Conservation (phyloP, 305 asterid genomes). For the Fraxinus paxiana region DNA sequence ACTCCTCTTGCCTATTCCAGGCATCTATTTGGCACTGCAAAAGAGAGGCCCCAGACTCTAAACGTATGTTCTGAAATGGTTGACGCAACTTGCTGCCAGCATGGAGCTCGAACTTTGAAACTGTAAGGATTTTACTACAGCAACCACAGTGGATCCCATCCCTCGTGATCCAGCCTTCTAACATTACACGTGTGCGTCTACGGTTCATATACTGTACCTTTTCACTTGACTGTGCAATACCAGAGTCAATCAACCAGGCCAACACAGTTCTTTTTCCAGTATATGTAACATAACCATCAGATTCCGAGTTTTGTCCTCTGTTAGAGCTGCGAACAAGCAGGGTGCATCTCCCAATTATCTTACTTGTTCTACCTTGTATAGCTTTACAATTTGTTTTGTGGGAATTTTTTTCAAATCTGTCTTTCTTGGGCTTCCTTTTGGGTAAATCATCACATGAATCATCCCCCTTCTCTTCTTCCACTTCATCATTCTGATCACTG, state of each 20-base stretch:
- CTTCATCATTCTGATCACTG: conserved; percentile 37
- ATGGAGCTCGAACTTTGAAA: conserved; percentile 93
- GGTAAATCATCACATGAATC: conserved; percentile 31
- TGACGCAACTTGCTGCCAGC: conserved; percentile 92
- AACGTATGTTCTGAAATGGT: conserved; percentile 61
- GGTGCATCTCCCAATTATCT: conserved; percentile 75
- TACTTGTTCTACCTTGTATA: conserved; percentile 61
- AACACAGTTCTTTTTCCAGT: conserved; percentile 79
- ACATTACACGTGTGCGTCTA: conserved; percentile 60
- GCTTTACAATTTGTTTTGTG: conserved; percentile 29
- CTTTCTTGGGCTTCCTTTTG: conserved; percentile 27
- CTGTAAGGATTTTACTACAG: conserved; percentile 89
- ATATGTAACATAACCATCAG: conserved; percentile 67
- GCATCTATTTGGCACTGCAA: conserved; percentile 87
- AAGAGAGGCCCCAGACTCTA: conserved; percentile 84
- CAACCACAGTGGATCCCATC: conserved; percentile 97
- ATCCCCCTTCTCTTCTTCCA: conserved; percentile 35
- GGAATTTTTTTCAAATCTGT: conserved; percentile 27
- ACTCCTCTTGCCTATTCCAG: conserved; percentile 84
- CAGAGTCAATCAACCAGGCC: conserved; percentile 69
- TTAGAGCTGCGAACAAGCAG: conserved; percentile 70
- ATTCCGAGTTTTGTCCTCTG: conserved; percentile 49
- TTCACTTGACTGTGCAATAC: conserved; percentile 51
- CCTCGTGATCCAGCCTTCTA: conserved; percentile 93
- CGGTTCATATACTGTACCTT: conserved; percentile 91